Base-by-base conservation (phyloP, 2,329 filamentous ascomycete genomes). In the Hypomyces perniciosus region DNA sequence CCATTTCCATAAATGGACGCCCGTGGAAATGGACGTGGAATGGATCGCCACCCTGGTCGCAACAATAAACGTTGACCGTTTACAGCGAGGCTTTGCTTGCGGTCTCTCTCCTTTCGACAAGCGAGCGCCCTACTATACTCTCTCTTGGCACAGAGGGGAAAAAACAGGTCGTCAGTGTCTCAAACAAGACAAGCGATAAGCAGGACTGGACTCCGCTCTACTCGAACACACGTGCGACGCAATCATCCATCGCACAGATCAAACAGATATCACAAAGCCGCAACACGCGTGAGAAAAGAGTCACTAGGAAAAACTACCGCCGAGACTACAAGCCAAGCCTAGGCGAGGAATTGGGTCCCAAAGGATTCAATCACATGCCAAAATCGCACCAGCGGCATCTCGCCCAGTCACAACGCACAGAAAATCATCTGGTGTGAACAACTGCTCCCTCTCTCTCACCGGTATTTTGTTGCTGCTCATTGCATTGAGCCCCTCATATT, bases 151-250 rank as follows among this genome's bases (percentile, higher is more conserved):
- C 37, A 31, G 6, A 30, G 33, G 30, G 34, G 30, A 38, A 46
- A 29, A 51, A 51, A 43, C 48, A n/a, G n/a, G 46, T 38, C 13
- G 38, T 38, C 20, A 31, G 38, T 40, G 4, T 52, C 40, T 34
- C n/a, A 27, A 44, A 51, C 44, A 43, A 33, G 29, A 42, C 29
- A 35, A 39, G 35, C 34, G 27, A 48, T 28, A 52, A 48, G 29
- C 34, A 48, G 34, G 29, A 48, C 45, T 35, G 34, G 34, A 37
- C 33, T 51, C 44, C 29, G 48, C 49, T 39, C 20, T 39, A 28
- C 47, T 30, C 46, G 34, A 44, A 48, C 40, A 47, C 45, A 40
- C 35, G 50, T 52, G 50, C 34, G 40, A 52, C 50, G 10, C 45
- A 47, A 44, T 41, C 43, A 34, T 5, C n/a, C n/a, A 29, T 42